Base-by-base conservation (phyloP, 768 basidiomycete species). In the Agaricus blazei region DNA sequence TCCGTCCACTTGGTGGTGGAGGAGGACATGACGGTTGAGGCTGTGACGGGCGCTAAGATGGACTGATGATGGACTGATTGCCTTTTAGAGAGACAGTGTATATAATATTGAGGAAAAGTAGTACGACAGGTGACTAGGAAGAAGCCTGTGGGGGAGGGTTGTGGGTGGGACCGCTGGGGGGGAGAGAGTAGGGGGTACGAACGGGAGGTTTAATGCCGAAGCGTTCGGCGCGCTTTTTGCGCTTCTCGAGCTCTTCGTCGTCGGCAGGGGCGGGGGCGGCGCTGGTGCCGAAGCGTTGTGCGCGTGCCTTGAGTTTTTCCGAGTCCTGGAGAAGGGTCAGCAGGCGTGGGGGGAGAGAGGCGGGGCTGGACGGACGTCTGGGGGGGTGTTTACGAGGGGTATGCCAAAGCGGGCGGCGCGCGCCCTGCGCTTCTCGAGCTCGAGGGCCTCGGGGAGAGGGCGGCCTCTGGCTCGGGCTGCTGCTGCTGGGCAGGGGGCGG, bases 361-460 rank as follows among this genome's bases (percentile, higher is more conserved):
- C 48, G 49, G 45, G 56, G 65, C 6, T 55, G 48, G 34, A 52
- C 58, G 40, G 34, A 31, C 57, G 27, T 57, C 58, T 52, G 34
- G 42, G 50, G 19, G 53, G 34, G 64, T 56, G 27, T 78, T 74
- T 8, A 85, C 79, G 7, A 85, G 62, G 3, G 84, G 78, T n/a
- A 85, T 82, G 31, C 84, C 84, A 60, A 89, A 88, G n/a, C 87
- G 81, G 15, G 74, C 83, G 4, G 87, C 86, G 41, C 87, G 81
- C 42, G 75, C 72, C 63, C 71, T 80, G 51, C 83, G 81, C 61
- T 75, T 84, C 59, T 79, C 83, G 9, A 75, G 67, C 51, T 87
- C 86, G 26, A 68, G 54, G 56, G 85, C 83, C 24, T 65, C 73
- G 9, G 52, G 8, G 45, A 24, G 27, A 60, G 47, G 15, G 56